phyloP scores from a whole-genome alignment of 73 alveolate species.

The Blepharisma japonicum region DNA sequence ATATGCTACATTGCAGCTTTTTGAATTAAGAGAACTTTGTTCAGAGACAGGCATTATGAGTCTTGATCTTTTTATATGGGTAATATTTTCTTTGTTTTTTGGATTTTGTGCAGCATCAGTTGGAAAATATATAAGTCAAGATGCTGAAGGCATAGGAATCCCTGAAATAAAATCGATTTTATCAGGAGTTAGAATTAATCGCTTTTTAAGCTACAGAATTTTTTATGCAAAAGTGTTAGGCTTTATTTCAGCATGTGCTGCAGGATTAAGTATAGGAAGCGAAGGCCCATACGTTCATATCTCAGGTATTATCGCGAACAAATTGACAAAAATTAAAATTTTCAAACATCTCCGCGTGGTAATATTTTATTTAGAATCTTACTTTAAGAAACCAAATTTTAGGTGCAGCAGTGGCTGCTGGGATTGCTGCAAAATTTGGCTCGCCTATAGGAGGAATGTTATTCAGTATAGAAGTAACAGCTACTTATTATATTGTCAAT shows the following conservation, averaged over 20 bases:
- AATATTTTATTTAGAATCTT: conserved; percentile 19
- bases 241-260: conserved; percentile 65
- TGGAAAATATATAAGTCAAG: conserved; percentile 75
- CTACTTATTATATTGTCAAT: conserved; percentile 76
- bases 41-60: neutral
- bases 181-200: conserved; percentile 78
- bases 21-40: neutral
- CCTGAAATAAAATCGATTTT: conserved; percentile 91
- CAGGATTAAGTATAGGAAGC: conserved; percentile 88
- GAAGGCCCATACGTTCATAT: conserved; percentile 93
- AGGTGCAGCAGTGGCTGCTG: conserved; percentile 82
- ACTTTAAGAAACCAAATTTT: conserved; percentile 50
- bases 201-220: conserved; percentile 71
- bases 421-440: conserved; percentile 74
- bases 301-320: conserved; percentile 74
- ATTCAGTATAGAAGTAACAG: conserved; percentile 79
- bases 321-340: conserved; percentile 37
- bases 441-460: conserved; percentile 76
- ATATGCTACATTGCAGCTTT: neutral
- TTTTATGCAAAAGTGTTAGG: conserved; percentile 79
- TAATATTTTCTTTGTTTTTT: conserved; percentile 48
- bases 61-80: conserved; percentile 52
- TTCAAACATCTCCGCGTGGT: neutral
- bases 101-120: conserved; percentile 64
- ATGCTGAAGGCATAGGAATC: conserved; percentile 94